Percentiles rank a stretch among this genome's conserved stretches.
Evolutionary conservation across 2,329 filamentous ascomycete species (phyloP).

Genomic region (Aureobasidium pullulans): DNA sequence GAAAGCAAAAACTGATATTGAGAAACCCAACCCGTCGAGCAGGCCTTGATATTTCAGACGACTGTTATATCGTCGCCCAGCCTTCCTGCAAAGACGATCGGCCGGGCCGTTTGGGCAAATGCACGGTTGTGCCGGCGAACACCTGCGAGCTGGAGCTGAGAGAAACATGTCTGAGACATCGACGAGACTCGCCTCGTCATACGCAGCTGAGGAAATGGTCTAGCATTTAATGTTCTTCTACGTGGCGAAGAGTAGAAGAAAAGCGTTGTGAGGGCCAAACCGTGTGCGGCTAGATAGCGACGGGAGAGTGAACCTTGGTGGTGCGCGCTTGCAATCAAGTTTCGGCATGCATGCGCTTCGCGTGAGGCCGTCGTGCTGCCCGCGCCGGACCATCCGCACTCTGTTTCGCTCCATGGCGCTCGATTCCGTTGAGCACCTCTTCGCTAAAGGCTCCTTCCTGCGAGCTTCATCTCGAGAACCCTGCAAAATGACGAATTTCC

Average conservation of each 20-base stretch:
- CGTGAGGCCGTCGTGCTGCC: not conserved
- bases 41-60: not conserved
- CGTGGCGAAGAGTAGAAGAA: constrained; percentile 6
- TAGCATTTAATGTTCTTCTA: constrained; percentile 5
- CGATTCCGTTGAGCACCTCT: not conserved
- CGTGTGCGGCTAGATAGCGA: not conserved
- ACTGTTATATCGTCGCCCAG: constrained; percentile 2
- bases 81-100: constrained; percentile 1
- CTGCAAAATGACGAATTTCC: constrained; percentile 10
- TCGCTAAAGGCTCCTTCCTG: constrained; percentile 3
- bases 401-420: not conserved
- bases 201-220: not conserved
- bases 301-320: not conserved
- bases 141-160: not conserved
- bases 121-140: constrained; percentile 5
- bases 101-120: constrained; percentile 11
- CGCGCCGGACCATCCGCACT: not conserved
- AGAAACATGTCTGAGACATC: constrained; percentile 11
- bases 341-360: constrained; percentile 2
- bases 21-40: not conserved
- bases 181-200: constrained; percentile 11
- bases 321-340: constrained; percentile 7
- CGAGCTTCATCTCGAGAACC: not conserved
- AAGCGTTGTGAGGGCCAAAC: not conserved
- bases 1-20: not conserved